phyloP scores from a whole-genome alignment of 345 rosid species.

The Ricinus communis region DNA sequence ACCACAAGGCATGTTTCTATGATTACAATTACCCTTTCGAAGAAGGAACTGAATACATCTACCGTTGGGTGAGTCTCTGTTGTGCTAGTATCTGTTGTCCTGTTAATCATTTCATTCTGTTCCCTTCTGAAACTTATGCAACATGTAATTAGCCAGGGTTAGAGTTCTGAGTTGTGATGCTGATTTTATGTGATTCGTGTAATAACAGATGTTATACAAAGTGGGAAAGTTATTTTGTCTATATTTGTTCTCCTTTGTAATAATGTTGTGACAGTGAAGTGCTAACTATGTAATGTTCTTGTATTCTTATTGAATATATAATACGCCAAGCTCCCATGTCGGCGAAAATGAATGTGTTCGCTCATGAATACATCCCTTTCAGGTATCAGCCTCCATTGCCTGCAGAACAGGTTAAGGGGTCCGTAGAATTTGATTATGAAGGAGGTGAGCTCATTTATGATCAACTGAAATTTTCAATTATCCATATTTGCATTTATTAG shows the following conservation, averaged over 20 bases:
- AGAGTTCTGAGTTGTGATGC: neutral
- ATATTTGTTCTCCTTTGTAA: neutral
- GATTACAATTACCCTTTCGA: conserved; percentile 88
- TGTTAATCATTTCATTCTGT: neutral
- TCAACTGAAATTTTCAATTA: neutral
- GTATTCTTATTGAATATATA: neutral
- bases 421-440: conserved; percentile 31
- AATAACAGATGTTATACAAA: neutral
- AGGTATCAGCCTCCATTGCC: conserved; percentile 36
- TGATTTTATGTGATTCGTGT: neutral
- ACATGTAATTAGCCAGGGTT: neutral
- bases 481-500: neutral
- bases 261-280: neutral
- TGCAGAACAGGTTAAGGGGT: conserved; percentile 31
- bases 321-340: neutral
- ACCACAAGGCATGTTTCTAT: conserved; percentile 98
- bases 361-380: neutral
- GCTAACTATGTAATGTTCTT: neutral
- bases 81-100: neutral
- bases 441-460: conserved; percentile 19
- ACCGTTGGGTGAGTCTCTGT: conserved; percentile 70
- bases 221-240: too few species aligned
- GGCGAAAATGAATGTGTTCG: neutral
- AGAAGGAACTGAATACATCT: conserved; percentile 59
- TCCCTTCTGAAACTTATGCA: too few species aligned